Evolutionary conservation across 257 asterid species (phyloP).

Genomic region (Nicotiana tabacum): DNA sequence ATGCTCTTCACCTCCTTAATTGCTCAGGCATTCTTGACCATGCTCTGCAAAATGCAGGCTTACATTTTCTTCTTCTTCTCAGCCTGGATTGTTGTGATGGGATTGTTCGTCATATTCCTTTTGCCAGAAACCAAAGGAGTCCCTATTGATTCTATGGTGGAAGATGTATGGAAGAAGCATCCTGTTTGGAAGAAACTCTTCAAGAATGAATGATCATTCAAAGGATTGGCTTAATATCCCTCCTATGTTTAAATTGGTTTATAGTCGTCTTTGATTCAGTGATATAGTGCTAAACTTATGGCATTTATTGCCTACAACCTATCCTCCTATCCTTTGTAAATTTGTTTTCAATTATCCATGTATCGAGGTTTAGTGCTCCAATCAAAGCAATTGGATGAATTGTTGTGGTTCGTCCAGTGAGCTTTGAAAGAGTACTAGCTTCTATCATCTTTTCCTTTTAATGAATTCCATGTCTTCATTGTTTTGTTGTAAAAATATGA

Average conservation of each 20-base stretch:
- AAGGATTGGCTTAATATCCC: not conserved
- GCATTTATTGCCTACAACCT: not conserved
- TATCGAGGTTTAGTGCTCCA: not conserved
- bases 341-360: not conserved
- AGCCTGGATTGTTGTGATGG: conserved; percentile 30
- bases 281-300: not conserved
- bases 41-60: conserved; percentile 36
- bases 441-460: not conserved
- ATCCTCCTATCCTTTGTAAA: not conserved
- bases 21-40: conserved; percentile 33
- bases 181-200: conserved; percentile 29
- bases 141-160: conserved; percentile 23
- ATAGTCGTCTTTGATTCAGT: not conserved
- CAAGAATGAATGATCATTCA: conserved; percentile 1
- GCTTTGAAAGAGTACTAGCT: not conserved
- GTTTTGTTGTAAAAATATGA: not conserved
- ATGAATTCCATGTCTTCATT: not conserved
- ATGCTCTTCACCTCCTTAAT: conserved; percentile 34
- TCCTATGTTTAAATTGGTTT: not conserved
- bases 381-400: not conserved
- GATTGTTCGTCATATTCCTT: conserved; percentile 22
- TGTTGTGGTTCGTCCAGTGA: not conserved
- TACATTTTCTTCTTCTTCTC: conserved; percentile 38
- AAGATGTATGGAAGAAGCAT: conserved; percentile 30
- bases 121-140: conserved; percentile 40